Percentiles rank a stretch among this genome's conserved stretches.
Evolutionary conservation across 1,139 yeast genomes (phyloP).

Genomic region (Debaryomyces coudertii): DNA sequence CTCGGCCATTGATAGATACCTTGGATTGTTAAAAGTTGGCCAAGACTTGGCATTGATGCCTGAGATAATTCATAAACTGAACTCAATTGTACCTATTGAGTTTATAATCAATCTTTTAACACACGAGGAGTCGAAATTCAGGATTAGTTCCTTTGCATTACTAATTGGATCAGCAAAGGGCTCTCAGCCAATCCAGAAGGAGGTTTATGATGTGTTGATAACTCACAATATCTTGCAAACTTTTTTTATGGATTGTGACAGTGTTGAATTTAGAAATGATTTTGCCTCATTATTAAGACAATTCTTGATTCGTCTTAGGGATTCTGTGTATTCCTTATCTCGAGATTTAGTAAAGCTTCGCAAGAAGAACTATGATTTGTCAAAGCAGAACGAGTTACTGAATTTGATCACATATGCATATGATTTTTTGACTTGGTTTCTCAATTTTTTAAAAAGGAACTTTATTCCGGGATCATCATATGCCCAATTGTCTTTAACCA

Average conservation of each 20-base stretch:
- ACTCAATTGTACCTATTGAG: slow-evolving; percentile 3
- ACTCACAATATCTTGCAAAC: slow-evolving; percentile 42
- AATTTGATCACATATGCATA: slow-evolving; percentile 30
- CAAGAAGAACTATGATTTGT: slow-evolving; percentile 39
- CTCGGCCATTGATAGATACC: slow-evolving; percentile 42
- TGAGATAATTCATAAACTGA: slow-evolving; percentile 5
- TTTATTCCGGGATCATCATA: slow-evolving; percentile 72
- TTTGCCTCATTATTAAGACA: slow-evolving; percentile 62
- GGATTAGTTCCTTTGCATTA: slow-evolving; percentile 63
- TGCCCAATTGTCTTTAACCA: slow-evolving; percentile 57
- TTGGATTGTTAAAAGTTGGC: slow-evolving; percentile 66
- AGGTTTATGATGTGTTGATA: slow-evolving; percentile 46
- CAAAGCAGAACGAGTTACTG: slow-evolving; percentile 22
- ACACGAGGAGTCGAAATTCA: slow-evolving; percentile 46
- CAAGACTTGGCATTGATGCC: slow-evolving; percentile 50
- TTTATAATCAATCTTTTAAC: slow-evolving; percentile 42
- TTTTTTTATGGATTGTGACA: slow-evolving; percentile 58
- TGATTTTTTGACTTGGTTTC: slow-evolving; percentile 47
- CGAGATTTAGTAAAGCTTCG: slow-evolving; percentile 49
- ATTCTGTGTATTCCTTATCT: slow-evolving; percentile 59
- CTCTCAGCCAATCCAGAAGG: slow-evolving; percentile 54
- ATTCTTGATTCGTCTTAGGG: slow-evolving; percentile 65
- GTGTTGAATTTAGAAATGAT: slow-evolving; percentile 68
- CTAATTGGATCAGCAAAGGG: slow-evolving; percentile 64
- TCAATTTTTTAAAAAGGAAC: slow-evolving; percentile 41